phyloP scores from a whole-genome alignment of 192 early-diverging fungal genomes.

The Lunasporangiospora selenospora region DNA sequence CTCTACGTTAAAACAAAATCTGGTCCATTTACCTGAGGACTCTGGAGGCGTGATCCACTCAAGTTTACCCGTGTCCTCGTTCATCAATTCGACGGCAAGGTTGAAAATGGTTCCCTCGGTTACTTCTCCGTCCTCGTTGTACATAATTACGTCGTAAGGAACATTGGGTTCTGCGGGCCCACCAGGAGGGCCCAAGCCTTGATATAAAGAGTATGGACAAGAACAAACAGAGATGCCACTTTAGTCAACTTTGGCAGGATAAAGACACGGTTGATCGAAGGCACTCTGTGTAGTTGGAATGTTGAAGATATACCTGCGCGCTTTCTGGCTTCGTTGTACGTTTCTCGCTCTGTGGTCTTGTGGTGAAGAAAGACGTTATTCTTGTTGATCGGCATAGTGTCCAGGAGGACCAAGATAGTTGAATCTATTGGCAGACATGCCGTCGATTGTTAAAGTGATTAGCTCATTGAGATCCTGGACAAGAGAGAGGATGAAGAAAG shows the following conservation, averaged over 20 bases:
- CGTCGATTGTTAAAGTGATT: too few species aligned
- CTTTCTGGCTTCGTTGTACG: conserved; percentile 54
- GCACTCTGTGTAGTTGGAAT: not conserved
- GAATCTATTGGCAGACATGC: conserved; percentile 5
- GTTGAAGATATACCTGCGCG: conserved; percentile 17
- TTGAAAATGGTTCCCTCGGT: conserved; percentile 65
- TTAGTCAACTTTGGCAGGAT: too few species aligned
- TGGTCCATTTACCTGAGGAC: conserved; percentile 11
- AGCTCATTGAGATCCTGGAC: too few species aligned
- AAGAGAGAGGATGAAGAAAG: not conserved
- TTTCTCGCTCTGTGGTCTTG: conserved; percentile 60
- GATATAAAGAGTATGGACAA: not conserved
- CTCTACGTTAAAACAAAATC: conserved; percentile 18
- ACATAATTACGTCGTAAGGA: conserved; percentile 61
- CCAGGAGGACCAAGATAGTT: conserved; percentile 44
- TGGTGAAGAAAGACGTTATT: conserved; percentile 53
- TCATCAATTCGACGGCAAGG: conserved; percentile 52
- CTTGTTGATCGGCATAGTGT: conserved; percentile 35
- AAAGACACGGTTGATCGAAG: too few species aligned
- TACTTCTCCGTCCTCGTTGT: conserved; percentile 54
- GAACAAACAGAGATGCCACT: too few species aligned
- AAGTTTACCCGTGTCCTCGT: conserved; percentile 10
- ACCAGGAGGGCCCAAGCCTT: conserved; percentile 22
- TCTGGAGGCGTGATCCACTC: conserved; percentile 58
- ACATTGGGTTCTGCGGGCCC: conserved; percentile 7